These are phyloP conservation scores for Raffaelea deltoideospora DNA, from an alignment of 2,329 filamentous ascomycete genomes.

Conservation along the genomic window DNA sequence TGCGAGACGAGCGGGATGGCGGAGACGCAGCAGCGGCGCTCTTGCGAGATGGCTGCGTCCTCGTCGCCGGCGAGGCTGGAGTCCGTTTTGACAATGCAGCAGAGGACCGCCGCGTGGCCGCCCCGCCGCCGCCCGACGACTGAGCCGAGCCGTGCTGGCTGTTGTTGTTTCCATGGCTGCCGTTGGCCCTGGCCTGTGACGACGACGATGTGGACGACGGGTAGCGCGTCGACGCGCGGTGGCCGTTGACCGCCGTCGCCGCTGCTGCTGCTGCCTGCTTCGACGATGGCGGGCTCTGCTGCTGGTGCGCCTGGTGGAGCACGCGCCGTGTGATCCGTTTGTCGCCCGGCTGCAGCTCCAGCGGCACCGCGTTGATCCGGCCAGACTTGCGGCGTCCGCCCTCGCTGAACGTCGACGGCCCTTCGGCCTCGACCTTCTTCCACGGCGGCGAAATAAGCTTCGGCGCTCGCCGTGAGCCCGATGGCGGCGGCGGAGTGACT, in stretches of 20 bases:
- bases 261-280: constrained; percentile 4
- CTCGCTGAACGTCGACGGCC: constrained; percentile 70
- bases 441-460: constrained; percentile 71
- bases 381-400: constrained; percentile 57
- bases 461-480: constrained; percentile 21
- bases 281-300: constrained; percentile 19
- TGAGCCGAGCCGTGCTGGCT: too few species aligned
- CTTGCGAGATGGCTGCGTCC: too few species aligned
- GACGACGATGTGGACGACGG: too few species aligned
- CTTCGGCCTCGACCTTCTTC: constrained; percentile 74
- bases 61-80: too few species aligned
- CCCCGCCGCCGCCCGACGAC: too few species aligned
- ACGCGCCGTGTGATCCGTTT: constrained; percentile 37
- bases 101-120: too few species aligned
- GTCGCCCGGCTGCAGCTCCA: constrained; percentile 34
- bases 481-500: constrained; percentile 19
- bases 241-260: constrained; percentile 6
- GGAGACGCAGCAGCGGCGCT: constrained; percentile 17
- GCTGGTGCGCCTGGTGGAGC: constrained; percentile 15
- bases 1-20: constrained; percentile 25
- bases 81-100: too few species aligned
- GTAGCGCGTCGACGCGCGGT: too few species aligned
- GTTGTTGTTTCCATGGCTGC: too few species aligned
- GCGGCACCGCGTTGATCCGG: constrained; percentile 41
- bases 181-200: too few species aligned